phyloP scores from a whole-genome alignment of 1,139 yeast species.

The Magnusiomyces tetraspermus region DNA sequence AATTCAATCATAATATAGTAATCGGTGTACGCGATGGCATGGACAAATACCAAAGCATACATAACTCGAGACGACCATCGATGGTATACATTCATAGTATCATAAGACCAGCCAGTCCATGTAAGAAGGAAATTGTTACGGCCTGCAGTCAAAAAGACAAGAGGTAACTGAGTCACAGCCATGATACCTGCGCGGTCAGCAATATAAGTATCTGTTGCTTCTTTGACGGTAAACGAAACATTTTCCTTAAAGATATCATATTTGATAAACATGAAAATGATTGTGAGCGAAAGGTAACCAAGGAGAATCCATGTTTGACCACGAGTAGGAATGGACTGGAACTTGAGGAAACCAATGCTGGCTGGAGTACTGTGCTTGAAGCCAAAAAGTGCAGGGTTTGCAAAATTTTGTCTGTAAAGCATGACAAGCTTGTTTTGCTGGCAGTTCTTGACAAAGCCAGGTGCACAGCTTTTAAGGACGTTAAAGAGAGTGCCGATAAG shows the following conservation, averaged over 20 bases:
- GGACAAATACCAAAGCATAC: conserved; percentile 36
- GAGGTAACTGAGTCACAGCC: conserved; percentile 45
- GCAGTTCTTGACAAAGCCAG: conserved; percentile 2
- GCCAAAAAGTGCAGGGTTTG: conserved; percentile 12
- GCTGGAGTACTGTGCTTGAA: conserved; percentile 10
- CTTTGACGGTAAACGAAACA: conserved; percentile 1
- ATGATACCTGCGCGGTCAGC: conserved; percentile 53
- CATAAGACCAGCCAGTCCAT: conserved; percentile 52
- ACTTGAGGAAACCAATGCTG: conserved; percentile 21
- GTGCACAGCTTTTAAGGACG: conserved; percentile 8
- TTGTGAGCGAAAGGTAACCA: conserved; percentile 16
- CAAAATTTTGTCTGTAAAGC: conserved; percentile 1
- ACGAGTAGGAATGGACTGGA: conserved; percentile 19
- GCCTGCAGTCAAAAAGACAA: conserved; percentile 52
- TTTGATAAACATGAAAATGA: conserved; percentile 15
- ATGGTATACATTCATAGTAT: conserved; percentile 51
- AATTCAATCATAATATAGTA: conserved; percentile 6
- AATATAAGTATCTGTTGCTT: conserved; percentile 24
- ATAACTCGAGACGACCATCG: conserved; percentile 50
- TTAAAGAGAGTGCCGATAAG: conserved; percentile 18
- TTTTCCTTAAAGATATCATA: conserved; percentile 8
- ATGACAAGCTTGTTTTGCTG: background rate
- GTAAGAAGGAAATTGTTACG: conserved; percentile 50
- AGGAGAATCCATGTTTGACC: conserved; percentile 18
- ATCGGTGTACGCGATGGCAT: conserved; percentile 30